Conservation (phyloP, 1,284 basidiomycete genomes). For the Cryptococcus sp. region DNA sequence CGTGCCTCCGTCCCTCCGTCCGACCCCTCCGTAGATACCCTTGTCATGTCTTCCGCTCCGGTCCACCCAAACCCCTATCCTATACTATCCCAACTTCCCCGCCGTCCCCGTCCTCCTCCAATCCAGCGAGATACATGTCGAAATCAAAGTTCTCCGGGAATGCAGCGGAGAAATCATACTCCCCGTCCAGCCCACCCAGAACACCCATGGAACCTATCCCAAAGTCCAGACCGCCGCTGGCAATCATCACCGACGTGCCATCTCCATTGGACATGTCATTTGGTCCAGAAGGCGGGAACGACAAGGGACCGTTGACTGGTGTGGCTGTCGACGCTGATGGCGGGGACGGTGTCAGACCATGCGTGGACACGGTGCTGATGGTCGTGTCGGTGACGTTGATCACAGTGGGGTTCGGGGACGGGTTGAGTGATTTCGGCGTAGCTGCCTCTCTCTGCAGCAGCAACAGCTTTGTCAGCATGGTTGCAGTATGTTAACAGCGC, state of each 20-base stretch:
- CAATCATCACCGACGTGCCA: not conserved
- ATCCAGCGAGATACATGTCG: slow-evolving; percentile 38
- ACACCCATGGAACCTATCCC: slow-evolving; percentile 12
- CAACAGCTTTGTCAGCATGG: slow-evolving; percentile 3
- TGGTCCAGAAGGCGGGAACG: slow-evolving; percentile 5
- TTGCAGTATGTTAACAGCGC: not conserved
- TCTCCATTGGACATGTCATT: not conserved
- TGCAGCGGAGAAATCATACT: slow-evolving; percentile 30
- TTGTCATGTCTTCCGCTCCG: too few relatives aligned
- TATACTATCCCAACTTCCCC: slow-evolving; percentile 26
- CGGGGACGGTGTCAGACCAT: slow-evolving; percentile 34
- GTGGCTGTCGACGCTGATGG: slow-evolving; percentile 31
- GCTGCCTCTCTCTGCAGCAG: slow-evolving; percentile 28
- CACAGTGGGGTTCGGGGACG: slow-evolving; percentile 37
- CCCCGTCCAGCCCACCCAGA: slow-evolving; percentile 19
- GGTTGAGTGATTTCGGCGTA: slow-evolving; percentile 47
- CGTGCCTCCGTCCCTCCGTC: too few relatives aligned
- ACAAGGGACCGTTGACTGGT: slow-evolving; percentile 14
- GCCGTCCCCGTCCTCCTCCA: slow-evolving; percentile 40
- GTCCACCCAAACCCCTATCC: not conserved
- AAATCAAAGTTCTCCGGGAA: slow-evolving; percentile 39
- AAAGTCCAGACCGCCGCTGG: slow-evolving; percentile 13
- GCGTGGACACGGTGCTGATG: slow-evolving; percentile 19
- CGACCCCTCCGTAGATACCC: too few relatives aligned
- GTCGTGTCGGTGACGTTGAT: slow-evolving; percentile 21